A percentile compares a stretch with the other conserved stretches of the same genome.
Evolutionary conservation across 441 rosid genomes (phyloP).

Genomic region (Lepidium campestre): DNA sequence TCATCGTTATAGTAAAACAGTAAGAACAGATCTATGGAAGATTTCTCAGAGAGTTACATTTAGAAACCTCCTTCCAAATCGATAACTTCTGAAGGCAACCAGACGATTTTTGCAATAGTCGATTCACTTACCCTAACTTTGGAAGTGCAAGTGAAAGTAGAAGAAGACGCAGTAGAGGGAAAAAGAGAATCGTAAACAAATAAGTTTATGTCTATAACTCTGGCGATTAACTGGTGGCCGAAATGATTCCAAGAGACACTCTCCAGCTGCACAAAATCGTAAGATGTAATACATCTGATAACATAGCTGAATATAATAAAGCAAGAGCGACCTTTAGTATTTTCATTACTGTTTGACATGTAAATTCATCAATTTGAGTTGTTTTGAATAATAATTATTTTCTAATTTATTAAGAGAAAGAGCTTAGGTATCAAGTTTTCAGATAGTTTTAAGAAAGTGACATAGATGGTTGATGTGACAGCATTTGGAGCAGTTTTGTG

Average conservation of each 20-base stretch:
- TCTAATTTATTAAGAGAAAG: too few species aligned
- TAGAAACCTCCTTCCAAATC: slow-evolving; percentile 66
- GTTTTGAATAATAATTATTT: too few species aligned
- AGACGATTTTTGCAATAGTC: slow-evolving; percentile 52
- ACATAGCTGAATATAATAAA: too few species aligned
- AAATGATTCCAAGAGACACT: slow-evolving; percentile 34
- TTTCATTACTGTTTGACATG: too few species aligned
- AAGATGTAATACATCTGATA: too few species aligned
- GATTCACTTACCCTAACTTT: slow-evolving; percentile 35
- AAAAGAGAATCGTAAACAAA: slow-evolving; percentile 17
- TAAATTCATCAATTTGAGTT: too few species aligned
- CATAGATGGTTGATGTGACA: too few species aligned
- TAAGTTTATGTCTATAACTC: slow-evolving; percentile 22
- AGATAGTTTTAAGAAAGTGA: too few species aligned
- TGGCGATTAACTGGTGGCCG: slow-evolving; percentile 29
- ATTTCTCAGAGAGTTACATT: slow-evolving; percentile 35
- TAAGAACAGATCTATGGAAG: not conserved
- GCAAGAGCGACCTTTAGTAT: too few species aligned
- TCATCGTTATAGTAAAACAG: not conserved
- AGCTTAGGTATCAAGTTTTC: too few species aligned
- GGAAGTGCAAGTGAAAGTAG: slow-evolving; percentile 23
- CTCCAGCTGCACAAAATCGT: too few species aligned
- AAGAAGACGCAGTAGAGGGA: slow-evolving; percentile 19
- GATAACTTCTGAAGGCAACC: slow-evolving; percentile 68
- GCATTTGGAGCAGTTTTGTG: too few species aligned